Conservation (phyloP, 495 filamentous ascomycete genomes). For the Penicillium psychrofluorescens region DNA sequence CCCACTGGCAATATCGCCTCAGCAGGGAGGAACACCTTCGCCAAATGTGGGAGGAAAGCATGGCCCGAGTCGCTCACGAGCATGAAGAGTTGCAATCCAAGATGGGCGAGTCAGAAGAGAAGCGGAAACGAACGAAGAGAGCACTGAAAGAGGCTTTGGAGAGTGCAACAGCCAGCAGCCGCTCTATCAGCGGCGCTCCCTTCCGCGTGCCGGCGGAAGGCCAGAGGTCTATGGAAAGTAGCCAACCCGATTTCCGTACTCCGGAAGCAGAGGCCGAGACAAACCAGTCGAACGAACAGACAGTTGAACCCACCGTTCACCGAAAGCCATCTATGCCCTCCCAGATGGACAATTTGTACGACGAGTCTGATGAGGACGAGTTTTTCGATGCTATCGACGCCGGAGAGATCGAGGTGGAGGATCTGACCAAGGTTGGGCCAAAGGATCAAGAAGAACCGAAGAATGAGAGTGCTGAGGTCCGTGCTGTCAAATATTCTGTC, state of each 20-base stretch:
- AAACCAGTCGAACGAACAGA: conserved; percentile 4
- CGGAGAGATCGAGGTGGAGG: conserved; percentile 75
- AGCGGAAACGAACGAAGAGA: conserved; percentile 80
- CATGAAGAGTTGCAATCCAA: conserved; percentile 84
- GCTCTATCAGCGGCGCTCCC: conserved; percentile 27
- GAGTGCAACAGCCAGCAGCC: conserved; percentile 41
- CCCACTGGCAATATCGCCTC: conserved; percentile 93
- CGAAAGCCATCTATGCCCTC: conserved; percentile 27
- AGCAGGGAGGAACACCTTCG: conserved; percentile 83
- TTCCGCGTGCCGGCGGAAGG: conserved; percentile 14
- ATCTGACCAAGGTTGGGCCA: conserved; percentile 39
- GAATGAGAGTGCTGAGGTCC: conserved; percentile 38
- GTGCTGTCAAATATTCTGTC: conserved; percentile 44
- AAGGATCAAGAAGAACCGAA: conserved; percentile 37
- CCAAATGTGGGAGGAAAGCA: conserved; percentile 97
- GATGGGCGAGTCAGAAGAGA: conserved; percentile 84
- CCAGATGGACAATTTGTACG: conserved; percentile 48
- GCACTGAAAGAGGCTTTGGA: conserved; percentile 84
- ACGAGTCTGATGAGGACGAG: conserved; percentile 82
- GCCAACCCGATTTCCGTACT: conserved; percentile 9
- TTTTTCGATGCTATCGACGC: conserved; percentile 97
- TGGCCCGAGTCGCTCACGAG: conserved; percentile 86
- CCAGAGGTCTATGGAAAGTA: conserved; percentile 10
- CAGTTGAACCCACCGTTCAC: conserved; percentile 7
- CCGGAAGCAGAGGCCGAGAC: conserved; percentile 3